Conservation (phyloP, 306 rosid species). For the Vicia faba region DNA sequence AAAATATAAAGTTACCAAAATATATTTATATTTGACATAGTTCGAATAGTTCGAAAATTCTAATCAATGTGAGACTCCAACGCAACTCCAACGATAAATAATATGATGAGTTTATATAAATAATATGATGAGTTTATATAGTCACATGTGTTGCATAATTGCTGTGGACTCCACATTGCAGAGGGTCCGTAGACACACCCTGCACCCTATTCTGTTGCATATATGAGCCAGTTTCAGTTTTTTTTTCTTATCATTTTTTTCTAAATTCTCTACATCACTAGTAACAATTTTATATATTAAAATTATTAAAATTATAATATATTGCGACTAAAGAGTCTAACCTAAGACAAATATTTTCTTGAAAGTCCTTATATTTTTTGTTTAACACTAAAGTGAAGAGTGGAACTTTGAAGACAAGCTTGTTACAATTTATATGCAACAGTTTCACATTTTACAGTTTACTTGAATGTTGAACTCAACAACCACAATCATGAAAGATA, state of each 20-base stretch:
- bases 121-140: not conserved
- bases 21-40: too few species aligned
- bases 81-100: too few species aligned
- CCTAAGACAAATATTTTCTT: not conserved
- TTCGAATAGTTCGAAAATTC: too few species aligned
- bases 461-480: constrained; percentile 17
- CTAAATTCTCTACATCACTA: not conserved
- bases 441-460: constrained; percentile 9
- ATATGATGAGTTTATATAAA: too few species aligned
- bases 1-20: too few species aligned
- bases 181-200: constrained; percentile 29
- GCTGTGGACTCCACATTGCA: constrained; percentile 31
- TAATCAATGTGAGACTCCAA: too few species aligned
- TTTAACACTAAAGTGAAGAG: not conserved
- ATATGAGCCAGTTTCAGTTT: constrained; percentile 18
- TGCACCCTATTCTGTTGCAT: constrained; percentile 35
- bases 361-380: not conserved
- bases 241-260: not conserved
- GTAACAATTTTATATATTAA: not conserved
- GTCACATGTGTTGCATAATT: constrained; percentile 40
- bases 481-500: constrained; percentile 6
- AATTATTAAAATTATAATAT: not conserved
- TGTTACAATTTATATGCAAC: constrained; percentile 24
- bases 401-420: not conserved
- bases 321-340: not conserved